Percentiles rank a stretch among this genome's conserved stretches.
Conservation (phyloP, 345 rosid genomes). For the Chamaenerion angustifolium region DNA sequence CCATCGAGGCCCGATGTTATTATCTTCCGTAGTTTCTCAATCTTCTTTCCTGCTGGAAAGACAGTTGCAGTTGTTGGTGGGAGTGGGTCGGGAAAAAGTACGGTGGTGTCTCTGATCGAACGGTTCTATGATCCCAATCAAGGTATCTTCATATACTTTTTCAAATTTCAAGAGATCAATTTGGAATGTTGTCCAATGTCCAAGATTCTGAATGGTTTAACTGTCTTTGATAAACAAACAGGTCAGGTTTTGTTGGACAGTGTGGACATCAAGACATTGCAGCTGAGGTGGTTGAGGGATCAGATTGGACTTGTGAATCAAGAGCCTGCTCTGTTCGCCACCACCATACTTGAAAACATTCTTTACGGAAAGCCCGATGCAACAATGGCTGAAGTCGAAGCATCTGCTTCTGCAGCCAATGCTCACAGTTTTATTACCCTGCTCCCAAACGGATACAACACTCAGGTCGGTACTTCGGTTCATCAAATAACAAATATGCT, state of each 20-base stretch:
- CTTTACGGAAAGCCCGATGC: conserved; percentile 88
- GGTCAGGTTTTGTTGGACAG: conserved; percentile 85
- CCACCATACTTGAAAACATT: conserved; percentile 86
- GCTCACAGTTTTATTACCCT: conserved; percentile 86
- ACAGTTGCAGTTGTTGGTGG: conserved; percentile 98
- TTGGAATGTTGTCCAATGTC: conserved; percentile 1
- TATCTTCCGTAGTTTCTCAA: conserved; percentile 71
- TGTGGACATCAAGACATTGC: conserved; percentile 77
- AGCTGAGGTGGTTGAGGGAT: conserved; percentile 76
- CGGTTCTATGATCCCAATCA: conserved; percentile 88
- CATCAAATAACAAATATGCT: background rate
- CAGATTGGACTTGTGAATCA: conserved; percentile 97
- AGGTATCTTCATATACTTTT: conserved; percentile 28
- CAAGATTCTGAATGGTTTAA: background rate
- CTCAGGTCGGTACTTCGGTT: conserved; percentile 49
- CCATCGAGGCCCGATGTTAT: conserved; percentile 96
- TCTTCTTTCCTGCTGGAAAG: conserved; percentile 92
- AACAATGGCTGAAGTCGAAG: conserved; percentile 83
- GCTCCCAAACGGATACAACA: conserved; percentile 90
- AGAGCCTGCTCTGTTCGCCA: conserved; percentile 96
- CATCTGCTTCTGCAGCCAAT: conserved; percentile 82
- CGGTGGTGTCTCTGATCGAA: conserved; percentile 90
- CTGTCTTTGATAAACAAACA: conserved; percentile 23
- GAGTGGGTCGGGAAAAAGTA: conserved; percentile 98
- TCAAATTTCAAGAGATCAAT: background rate